A percentile compares a stretch with the other conserved stretches of the same genome.
These are phyloP conservation scores for Trametes cinnabarina DNA, from an alignment of 768 basidiomycete genomes.

Conservation along the genomic window DNA sequence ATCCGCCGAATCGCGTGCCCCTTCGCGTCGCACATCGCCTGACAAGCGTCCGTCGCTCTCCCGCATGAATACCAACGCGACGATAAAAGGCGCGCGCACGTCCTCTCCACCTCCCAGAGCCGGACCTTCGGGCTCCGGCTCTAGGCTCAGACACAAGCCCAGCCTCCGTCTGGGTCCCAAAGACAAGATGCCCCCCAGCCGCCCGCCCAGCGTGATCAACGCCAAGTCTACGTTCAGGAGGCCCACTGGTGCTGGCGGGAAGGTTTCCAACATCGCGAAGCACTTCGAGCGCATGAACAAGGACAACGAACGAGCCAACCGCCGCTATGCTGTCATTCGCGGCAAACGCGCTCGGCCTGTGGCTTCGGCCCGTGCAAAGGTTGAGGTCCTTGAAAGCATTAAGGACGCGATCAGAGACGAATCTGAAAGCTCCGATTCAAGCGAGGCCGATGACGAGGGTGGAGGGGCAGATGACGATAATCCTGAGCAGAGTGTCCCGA, in stretches of 20 bases:
- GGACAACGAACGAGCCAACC: slow-evolving; percentile 71
- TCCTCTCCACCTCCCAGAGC: slow-evolving; percentile 44
- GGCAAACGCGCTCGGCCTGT: slow-evolving; percentile 88
- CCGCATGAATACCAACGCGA: slow-evolving; percentile 25
- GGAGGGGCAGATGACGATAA: slow-evolving; percentile 52
- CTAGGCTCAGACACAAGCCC: slow-evolving; percentile 38
- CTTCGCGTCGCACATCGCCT: slow-evolving; percentile 69
- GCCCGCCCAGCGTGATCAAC: slow-evolving; percentile 41
- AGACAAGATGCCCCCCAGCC: slow-evolving; percentile 39
- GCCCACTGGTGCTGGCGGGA: slow-evolving; percentile 50
- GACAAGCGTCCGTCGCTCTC: slow-evolving; percentile 52
- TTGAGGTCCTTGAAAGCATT: slow-evolving; percentile 85
- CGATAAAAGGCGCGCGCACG: slow-evolving; percentile 19
- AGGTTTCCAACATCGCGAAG: slow-evolving; percentile 85
- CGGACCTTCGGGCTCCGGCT: slow-evolving; percentile 27
- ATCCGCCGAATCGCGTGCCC: slow-evolving; percentile 52
- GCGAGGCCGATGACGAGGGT: slow-evolving; percentile 67
- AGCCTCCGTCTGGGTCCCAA: slow-evolving; percentile 34
- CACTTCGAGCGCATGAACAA: slow-evolving; percentile 85
- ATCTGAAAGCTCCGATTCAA: slow-evolving; percentile 66
- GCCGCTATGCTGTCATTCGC: slow-evolving; percentile 82
- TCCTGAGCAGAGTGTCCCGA: slow-evolving; percentile 29
- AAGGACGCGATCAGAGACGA: slow-evolving; percentile 88
- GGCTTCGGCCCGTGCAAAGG: slow-evolving; percentile 81
- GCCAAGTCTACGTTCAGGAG: slow-evolving; percentile 57